Base-by-base conservation (phyloP, 177 flowering plant genomes). In the Vitis hybrid region DNA sequence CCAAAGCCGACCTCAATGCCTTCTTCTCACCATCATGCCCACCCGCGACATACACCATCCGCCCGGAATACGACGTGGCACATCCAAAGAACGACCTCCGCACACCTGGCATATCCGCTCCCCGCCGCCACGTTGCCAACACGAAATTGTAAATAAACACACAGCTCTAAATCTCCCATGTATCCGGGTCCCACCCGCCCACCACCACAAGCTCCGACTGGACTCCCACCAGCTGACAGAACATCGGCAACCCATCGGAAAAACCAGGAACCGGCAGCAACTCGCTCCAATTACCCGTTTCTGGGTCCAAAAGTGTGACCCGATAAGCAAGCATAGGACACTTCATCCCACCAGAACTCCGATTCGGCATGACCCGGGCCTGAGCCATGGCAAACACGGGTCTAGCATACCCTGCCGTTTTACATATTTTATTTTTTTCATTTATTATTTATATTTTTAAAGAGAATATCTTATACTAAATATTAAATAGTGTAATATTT, bases 21-120 rank as follows among this genome's bases (percentile, higher is more conserved):
- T 82, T 85, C 79, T 92, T 92, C 45, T 77, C 84, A 0, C 49
- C 80, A 30, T 92, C 96, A 60, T 92, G 97, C 1, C 96, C 97
- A 1, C 96, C 96, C 0, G 90, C 96, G 2, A 92, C 89, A 52
- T 56, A 83, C 66, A 88, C 90, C 80, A 13, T 78, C 72, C 84
- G 76, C 30, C 30, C 30, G 30, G 30, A 26, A 26, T 26, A 26
- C 30, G 30, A 26, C 30, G 30, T 26, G 30, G 30, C 30, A 26
- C 30, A 26, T 26, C 30, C 30, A 26, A 26, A 26, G 30, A 26
- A 26, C 30, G 30, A 26, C 4, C 30, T 26, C 30, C 30, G 4
- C 30, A 26, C 30, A 26, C 30, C 30, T 26, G 4, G 30, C 30
- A 2, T 26, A 26, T 26, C 30, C 30, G 4, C 30, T 26, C 30